A percentile compares a stretch with the other conserved stretches of the same genome.
These are phyloP conservation scores for Sporobolomyces roseus DNA, from an alignment of 768 basidiomycete species.

Conservation along the genomic window DNA sequence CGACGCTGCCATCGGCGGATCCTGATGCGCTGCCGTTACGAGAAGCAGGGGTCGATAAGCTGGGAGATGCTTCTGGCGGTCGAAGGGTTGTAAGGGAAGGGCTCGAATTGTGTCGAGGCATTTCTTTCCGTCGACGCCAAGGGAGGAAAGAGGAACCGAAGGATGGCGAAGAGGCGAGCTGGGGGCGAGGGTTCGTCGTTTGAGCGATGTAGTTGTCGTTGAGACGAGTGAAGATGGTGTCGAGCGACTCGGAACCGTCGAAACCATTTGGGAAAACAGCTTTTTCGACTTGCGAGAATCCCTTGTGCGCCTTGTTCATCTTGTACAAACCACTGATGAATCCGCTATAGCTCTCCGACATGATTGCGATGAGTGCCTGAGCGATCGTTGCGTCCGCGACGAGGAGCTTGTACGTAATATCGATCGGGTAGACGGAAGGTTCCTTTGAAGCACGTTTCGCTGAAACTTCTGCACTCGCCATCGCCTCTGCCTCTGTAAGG, in stretches of 20 bases:
- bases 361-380: slow-evolving; percentile 22
- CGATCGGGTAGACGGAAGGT: slow-evolving; percentile 19
- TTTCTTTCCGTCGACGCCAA: slow-evolving; percentile 19
- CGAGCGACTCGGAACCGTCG: slow-evolving; percentile 27
- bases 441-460: slow-evolving; percentile 20
- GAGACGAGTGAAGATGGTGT: slow-evolving; percentile 26
- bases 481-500: slow-evolving; percentile 14
- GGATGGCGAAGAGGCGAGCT: not conserved
- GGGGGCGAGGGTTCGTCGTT: not conserved
- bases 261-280: slow-evolving; percentile 34
- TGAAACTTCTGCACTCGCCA: slow-evolving; percentile 4
- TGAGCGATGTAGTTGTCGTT: slow-evolving; percentile 33
- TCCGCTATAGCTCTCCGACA: slow-evolving; percentile 30
- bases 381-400: slow-evolving; percentile 26
- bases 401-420: slow-evolving; percentile 33
- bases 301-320: slow-evolving; percentile 35
- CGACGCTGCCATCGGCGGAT: slow-evolving; percentile 8
- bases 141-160: slow-evolving; percentile 21
- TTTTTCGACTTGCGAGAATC: not conserved
- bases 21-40: not conserved
- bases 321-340: slow-evolving; percentile 35
- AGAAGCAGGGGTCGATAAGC: not conserved
- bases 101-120: slow-evolving; percentile 11
- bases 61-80: not conserved
- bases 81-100: slow-evolving; percentile 6